Evolutionary conservation across 1,284 basidiomycete genomes (phyloP), one percentile per base, ranked within the genome.

Genomic region (Cystobasidium slooffiae): DNA sequence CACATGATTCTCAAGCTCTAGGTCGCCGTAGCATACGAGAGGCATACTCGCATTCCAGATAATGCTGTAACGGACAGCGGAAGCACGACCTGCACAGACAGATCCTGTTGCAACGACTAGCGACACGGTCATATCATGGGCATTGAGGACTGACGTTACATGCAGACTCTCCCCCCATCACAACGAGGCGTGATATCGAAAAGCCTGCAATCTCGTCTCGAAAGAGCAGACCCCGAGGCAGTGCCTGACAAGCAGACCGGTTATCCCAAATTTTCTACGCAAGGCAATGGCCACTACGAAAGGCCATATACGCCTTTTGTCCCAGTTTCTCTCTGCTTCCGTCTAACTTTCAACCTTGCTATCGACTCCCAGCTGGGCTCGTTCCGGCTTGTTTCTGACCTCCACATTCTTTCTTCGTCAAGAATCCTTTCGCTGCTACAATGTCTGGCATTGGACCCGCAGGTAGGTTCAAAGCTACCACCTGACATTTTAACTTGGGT

Each of bases 371-470:
- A 31, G 31, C 31, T 31, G 31, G 31, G 31, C 31, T 31, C 31
- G 31, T 31, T 31, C 31, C 47, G 3, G 47, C 47, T 16, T 20
- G 47, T 51, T 6, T 16, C 14, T n/a, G 20, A 51, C 47, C 47
- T 20, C n/a, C 61, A 63, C 61, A 47, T 10, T 63, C 46, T 41
- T 63, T 63, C 24, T 24, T 20, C 8, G 37, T 18, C 16, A 41
- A 22, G 20, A 9, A 16, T 22, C 61, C 12, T 18, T 43, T n/a
- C 6, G 6, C 31, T 59, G 6, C 56, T 59, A 59, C 14, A 51
- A 68, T 68, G 66, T 68, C 66, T 59, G 66, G 66, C n/a, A 68
- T 68, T 41, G 66, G 66, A n/a, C 66, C 66, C 22, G 18, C 53
- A 31, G 66, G 66, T 68, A 41, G 53, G 49, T 49, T 37, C 41